Evolutionary conservation across 2,329 filamentous ascomycete species (phyloP), one percentile per base, ranked within the genome.

Genomic region (Trichoderma aggressivum): DNA sequence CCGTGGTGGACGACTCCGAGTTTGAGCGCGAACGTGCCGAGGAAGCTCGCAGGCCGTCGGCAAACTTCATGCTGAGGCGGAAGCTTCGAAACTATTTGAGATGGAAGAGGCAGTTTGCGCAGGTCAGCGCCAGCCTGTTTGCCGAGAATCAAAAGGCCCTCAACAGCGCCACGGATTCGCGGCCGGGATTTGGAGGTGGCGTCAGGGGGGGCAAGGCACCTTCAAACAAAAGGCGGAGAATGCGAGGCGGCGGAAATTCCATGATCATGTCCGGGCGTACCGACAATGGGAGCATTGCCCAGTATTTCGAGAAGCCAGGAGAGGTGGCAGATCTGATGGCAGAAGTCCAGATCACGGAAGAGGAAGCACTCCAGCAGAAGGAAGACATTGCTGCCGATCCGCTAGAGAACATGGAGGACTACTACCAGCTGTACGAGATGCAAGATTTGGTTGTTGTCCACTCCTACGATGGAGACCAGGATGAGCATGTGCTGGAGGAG

Each of bases 401-500:
- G 1, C 85, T 98, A 8, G 92, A 97, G 61, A 88, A 97, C 78
- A 95, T 96, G 92, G 94, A 98, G 74, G 91, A 95, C 75, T 96
- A 91, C 82, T 98, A 94, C 79, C 89, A 96, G 79, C 86, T 98
- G 36, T 97, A 95, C 79, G 93, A 97, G 69, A 96, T 97, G 90
- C 88, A 93, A 75, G 93, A 97, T 75, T 84, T 98, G 24, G 87
- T 98, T 14, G 89, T 97, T 53, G 86, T 98, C 21, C 96, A 98
- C 79, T 92, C 96, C 1, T 99, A 97, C 79, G 94, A 97, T 72
- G 94, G 94, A 12, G 96, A 98, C 79, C 92, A 95, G 84, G 96
- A 99, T 79, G 96, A 98, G 79, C 93, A 97, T 79, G 87, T 98
- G n/a, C 87, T 99, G 1, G 95, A 99, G 79, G 96, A 99, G 81